Evolutionary conservation across 345 rosid genomes (phyloP).

Genomic region (Microthlaspi erraticum): DNA sequence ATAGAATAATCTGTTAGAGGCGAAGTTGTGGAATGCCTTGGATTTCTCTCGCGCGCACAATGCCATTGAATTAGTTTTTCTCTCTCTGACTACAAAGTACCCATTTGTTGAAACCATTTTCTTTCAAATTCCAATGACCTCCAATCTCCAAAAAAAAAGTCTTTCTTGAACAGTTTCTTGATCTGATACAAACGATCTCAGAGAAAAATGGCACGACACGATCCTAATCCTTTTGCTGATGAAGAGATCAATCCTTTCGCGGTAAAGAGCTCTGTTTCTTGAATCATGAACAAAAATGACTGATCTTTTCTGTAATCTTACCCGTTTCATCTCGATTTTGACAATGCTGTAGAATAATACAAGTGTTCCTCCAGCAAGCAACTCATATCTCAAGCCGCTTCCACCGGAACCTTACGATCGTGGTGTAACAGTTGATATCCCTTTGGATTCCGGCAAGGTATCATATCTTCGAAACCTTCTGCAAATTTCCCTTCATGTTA

Average conservation of each 20-base stretch:
- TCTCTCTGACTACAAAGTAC: conserved; percentile 44
- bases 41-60: conserved; percentile 43
- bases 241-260: conserved; percentile 93
- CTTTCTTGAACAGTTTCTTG: conserved; percentile 28
- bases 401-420: conserved; percentile 97
- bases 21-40: conserved; percentile 39
- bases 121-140: conserved; percentile 40
- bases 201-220: conserved; percentile 63
- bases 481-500: conserved; percentile 7
- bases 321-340: conserved; percentile 30
- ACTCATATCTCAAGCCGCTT: conserved; percentile 85
- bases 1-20: conserved; percentile 30
- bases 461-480: conserved; percentile 1
- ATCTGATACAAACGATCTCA: conserved; percentile 36
- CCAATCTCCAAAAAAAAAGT: background rate
- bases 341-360: conserved; percentile 64
- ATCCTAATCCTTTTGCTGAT: conserved; percentile 81
- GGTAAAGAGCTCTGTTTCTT: conserved; percentile 47
- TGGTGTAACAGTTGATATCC: conserved; percentile 89
- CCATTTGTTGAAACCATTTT: conserved; percentile 41
- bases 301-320: conserved; percentile 22
- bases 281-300: conserved; percentile 2
- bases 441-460: conserved; percentile 83
- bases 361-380: conserved; percentile 76
- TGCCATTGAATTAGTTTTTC: conserved; percentile 31